A percentile compares a stretch with the other conserved stretches of the same genome.
These are phyloP conservation scores for Trichomonascaceae sp. DNA, from an alignment of 1,139 yeast genomes.

Conservation along the genomic window DNA sequence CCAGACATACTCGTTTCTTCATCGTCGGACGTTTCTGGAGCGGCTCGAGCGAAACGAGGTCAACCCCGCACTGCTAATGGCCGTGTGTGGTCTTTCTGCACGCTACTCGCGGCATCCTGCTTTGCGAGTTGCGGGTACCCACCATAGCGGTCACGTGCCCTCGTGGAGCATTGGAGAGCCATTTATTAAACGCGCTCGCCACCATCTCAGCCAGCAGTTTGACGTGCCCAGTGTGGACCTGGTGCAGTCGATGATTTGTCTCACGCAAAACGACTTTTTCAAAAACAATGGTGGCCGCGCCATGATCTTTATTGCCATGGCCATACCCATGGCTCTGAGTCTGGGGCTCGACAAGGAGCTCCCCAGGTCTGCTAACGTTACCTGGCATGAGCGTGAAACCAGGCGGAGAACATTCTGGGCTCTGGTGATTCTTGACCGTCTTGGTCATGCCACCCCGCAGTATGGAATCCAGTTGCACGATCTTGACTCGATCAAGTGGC, in stretches of 20 bases:
- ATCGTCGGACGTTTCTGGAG: conserved; percentile 23
- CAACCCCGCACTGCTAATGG: conserved; percentile 21
- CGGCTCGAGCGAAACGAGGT: conserved; percentile 19
- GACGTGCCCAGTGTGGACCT: conserved; percentile 25
- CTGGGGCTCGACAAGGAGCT: conserved; percentile 23
- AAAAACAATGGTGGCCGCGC: conserved; percentile 23
- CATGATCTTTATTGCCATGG: conserved; percentile 25
- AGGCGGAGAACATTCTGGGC: conserved; percentile 28
- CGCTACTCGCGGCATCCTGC: conserved; percentile 26
- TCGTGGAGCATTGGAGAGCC: conserved; percentile 24
- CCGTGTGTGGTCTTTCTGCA: conserved; percentile 27
- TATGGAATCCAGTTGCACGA: conserved; percentile 17
- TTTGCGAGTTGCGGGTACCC: conserved; percentile 4
- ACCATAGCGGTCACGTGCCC: conserved; percentile 10
- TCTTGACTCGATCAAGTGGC: conserved; percentile 19
- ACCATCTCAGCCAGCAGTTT: conserved; percentile 20
- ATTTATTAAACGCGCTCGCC: conserved; percentile 20
- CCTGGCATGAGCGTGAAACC: conserved; percentile 25
- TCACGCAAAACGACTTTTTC: conserved; percentile 27
- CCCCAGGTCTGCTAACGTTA: conserved; percentile 11
- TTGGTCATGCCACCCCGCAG: conserved; percentile 25
- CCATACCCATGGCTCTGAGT: conserved; percentile 26
- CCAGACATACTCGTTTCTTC: conserved; percentile 27
- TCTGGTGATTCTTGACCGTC: conserved; percentile 24
- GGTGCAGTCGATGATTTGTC: conserved; percentile 25